Evolutionary conservation across 116 monocot genomes (phyloP).

Genomic region (Posidonia oceanica): DNA sequence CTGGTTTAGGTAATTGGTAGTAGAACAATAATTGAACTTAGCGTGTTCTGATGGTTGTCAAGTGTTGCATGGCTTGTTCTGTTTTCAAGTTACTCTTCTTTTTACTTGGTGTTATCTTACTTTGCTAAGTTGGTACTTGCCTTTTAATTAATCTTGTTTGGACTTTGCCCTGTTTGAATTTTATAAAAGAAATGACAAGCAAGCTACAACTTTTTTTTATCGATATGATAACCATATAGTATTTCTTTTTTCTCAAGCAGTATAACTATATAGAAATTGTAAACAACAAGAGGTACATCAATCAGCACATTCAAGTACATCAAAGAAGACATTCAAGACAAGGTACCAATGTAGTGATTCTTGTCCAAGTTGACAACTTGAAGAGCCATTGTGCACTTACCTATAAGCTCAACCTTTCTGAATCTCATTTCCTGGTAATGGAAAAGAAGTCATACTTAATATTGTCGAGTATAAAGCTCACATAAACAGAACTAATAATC

Average conservation of each 20-base stretch:
- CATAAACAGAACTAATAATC: background rate
- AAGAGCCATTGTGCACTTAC: constrained; percentile 49
- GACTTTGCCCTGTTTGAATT: too few relatives aligned
- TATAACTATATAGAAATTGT: background rate
- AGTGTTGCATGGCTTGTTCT: too few relatives aligned
- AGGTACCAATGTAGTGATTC: constrained; percentile 68
- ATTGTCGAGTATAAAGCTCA: background rate
- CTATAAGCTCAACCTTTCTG: constrained; percentile 34
- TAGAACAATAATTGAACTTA: too few relatives aligned
- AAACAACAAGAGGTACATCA: background rate
- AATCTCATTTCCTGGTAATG: constrained; percentile 39
- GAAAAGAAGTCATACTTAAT: too few relatives aligned
- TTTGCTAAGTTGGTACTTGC: background rate
- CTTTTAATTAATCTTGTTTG: too few relatives aligned
- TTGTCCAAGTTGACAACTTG: constrained; percentile 40
- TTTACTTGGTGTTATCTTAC: background rate
- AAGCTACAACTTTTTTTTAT: too few relatives aligned
- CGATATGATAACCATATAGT: too few relatives aligned
- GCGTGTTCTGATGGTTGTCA: too few relatives aligned
- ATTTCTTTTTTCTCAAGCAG: background rate
- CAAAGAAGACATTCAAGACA: constrained; percentile 50
- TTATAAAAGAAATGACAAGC: too few relatives aligned
- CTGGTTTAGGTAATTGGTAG: too few relatives aligned
- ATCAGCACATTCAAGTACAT: background rate
- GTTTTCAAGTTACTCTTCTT: background rate